phyloP scores from a whole-genome alignment of 1,284 basidiomycete genomes.

The Cryptococcus sp. region DNA sequence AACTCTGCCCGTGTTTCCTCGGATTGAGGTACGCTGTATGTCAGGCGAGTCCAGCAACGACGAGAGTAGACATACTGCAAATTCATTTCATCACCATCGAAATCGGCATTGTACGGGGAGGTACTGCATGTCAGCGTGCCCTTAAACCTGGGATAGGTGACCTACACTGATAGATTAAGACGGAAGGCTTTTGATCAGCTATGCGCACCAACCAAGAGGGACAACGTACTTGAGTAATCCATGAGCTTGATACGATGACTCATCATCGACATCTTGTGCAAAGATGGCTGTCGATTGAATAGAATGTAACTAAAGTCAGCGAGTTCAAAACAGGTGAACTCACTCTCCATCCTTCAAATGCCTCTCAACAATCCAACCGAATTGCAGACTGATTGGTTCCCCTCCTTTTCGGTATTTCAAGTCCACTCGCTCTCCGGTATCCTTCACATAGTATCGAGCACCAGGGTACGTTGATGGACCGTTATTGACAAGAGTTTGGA shows the following conservation, averaged over 20 bases:
- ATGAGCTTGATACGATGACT: slow-evolving; percentile 95
- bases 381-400: slow-evolving; percentile 88
- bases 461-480: slow-evolving; percentile 95
- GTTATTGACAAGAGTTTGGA: slow-evolving; percentile 94
- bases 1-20: slow-evolving; percentile 99
- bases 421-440: slow-evolving; percentile 97
- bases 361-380: slow-evolving; percentile 97
- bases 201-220: neutral
- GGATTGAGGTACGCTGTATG: slow-evolving; percentile 81
- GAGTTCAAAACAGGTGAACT: slow-evolving; percentile 46
- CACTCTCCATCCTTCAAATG: slow-evolving; percentile 97
- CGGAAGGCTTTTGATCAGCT: slow-evolving; percentile 72
- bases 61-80: slow-evolving; percentile 73
- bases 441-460: slow-evolving; percentile 93
- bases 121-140: slow-evolving; percentile 26
- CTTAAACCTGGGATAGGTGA: slow-evolving; percentile 13
- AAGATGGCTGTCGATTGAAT: slow-evolving; percentile 96
- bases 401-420: slow-evolving; percentile 95
- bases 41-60: slow-evolving; percentile 5
- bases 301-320: slow-evolving; percentile 67
- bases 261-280: slow-evolving; percentile 99
- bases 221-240: slow-evolving; percentile 88
- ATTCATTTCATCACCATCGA: slow-evolving; percentile 99
- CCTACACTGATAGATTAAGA: slow-evolving; percentile 91
- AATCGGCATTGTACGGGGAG: slow-evolving; percentile 76